Conservation (phyloP, 2,329 filamentous ascomycete species). For the Emmonsiellopsis sp. region DNA sequence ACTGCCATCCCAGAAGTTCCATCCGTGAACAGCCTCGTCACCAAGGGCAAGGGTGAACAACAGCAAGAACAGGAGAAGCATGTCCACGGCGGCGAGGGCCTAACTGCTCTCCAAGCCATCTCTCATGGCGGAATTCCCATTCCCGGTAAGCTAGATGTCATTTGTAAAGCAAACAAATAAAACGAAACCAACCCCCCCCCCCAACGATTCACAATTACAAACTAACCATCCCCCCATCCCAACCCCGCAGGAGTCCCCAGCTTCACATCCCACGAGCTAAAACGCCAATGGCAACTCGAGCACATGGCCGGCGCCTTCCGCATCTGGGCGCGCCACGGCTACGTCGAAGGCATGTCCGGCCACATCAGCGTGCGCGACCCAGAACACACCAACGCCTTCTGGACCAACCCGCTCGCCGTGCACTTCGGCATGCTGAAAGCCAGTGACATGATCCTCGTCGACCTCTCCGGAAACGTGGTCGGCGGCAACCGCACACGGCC, state of each 20-base stretch:
- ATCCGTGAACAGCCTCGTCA: background rate
- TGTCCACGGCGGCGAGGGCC: slow-evolving; percentile 16
- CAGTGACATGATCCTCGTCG: slow-evolving; percentile 36
- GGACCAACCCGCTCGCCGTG: slow-evolving; percentile 31
- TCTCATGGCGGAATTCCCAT: slow-evolving; percentile 14
- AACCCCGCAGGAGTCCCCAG: slow-evolving; percentile 12
- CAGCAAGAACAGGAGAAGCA: slow-evolving; percentile 10
- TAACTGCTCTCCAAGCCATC: slow-evolving; percentile 16
- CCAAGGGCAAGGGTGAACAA: slow-evolving; percentile 6
- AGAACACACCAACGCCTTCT: slow-evolving; percentile 9
- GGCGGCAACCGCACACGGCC: slow-evolving; percentile 19
- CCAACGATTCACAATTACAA: background rate
- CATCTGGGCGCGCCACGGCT: slow-evolving; percentile 39
- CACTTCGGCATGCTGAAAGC: slow-evolving; percentile 38
- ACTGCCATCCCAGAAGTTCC: slow-evolving; percentile 7
- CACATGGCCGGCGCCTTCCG: slow-evolving; percentile 41
- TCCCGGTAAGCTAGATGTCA: slow-evolving; percentile 4
- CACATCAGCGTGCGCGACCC: slow-evolving; percentile 33
- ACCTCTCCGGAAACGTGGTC: slow-evolving; percentile 26
- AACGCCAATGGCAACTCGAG: slow-evolving; percentile 29
- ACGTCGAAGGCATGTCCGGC: slow-evolving; percentile 37
- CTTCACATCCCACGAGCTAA: slow-evolving; percentile 23
- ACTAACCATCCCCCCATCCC: background rate
- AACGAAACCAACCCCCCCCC: background rate
- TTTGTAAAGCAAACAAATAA: background rate